phyloP scores from a whole-genome alignment of 805 yeast species.

The Tetrapisispora iriomotensis region DNA sequence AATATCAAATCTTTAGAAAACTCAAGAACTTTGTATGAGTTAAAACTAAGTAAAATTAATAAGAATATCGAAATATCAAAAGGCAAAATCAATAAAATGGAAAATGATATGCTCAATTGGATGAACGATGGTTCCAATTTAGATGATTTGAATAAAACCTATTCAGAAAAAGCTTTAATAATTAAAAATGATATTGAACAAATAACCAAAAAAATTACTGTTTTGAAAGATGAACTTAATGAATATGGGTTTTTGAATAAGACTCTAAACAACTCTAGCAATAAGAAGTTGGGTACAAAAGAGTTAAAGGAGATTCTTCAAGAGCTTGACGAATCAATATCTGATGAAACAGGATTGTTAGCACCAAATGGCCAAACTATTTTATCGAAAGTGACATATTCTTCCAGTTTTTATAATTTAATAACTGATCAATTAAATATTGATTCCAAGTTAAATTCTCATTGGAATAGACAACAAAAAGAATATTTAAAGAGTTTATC shows the following conservation, averaged over 20 bases:
- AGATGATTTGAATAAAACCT: constrained; percentile 10
- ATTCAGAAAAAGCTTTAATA: constrained; percentile 5
- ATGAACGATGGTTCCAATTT: constrained; percentile 3
- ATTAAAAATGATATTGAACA: constrained; percentile 8
- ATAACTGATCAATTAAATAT: constrained; percentile 21
- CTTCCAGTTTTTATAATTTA: constrained; percentile 14
- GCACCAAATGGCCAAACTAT: constrained; percentile 19
- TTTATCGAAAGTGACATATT: constrained; percentile 15
- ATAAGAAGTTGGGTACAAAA: background rate
- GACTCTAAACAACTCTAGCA: constrained; percentile 10
- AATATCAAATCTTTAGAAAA: constrained; percentile 28
- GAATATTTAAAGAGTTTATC: constrained; percentile 15
- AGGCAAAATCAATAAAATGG: constrained; percentile 21
- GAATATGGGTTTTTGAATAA: constrained; percentile 14
- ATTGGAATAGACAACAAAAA: constrained; percentile 18
- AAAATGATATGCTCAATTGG: constrained; percentile 24
- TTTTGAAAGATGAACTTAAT: constrained; percentile 15
- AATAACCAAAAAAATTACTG: constrained; percentile 6
- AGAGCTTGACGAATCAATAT: constrained; percentile 16
- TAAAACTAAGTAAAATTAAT: constrained; percentile 22
- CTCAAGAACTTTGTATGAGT: constrained; percentile 24
- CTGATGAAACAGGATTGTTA: constrained; percentile 22
- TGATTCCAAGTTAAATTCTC: constrained; percentile 19
- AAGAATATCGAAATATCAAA: constrained; percentile 20
- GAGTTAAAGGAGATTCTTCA: constrained; percentile 9